Percentiles rank a stretch among this genome's conserved stretches.
Conservation (phyloP, 2,329 filamentous ascomycete genomes). For the Bipolaris gigantea region DNA sequence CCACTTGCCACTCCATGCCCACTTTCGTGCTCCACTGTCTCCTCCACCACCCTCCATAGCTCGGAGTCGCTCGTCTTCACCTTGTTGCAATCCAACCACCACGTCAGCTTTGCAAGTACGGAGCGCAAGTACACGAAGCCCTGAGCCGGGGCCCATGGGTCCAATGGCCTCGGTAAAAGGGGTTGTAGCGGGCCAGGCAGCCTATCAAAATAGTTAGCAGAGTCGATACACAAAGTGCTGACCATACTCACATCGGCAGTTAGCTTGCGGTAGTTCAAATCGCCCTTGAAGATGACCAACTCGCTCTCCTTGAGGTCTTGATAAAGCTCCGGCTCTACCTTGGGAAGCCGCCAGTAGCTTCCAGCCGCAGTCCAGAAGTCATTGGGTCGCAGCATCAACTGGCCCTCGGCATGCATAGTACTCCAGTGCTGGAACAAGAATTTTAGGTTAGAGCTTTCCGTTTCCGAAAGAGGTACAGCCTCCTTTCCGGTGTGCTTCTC, state of each 20-base stretch:
- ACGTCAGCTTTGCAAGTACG: slow-evolving; percentile 97
- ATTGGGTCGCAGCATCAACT: slow-evolving; percentile 81
- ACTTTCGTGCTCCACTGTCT: slow-evolving; percentile 71
- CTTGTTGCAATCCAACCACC: slow-evolving; percentile 81
- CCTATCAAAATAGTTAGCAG: slow-evolving; percentile 50
- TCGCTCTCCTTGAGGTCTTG: slow-evolving; percentile 81
- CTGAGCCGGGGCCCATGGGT: slow-evolving; percentile 77
- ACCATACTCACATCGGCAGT: slow-evolving; percentile 75
- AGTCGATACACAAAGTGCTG: not conserved
- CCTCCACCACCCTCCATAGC: slow-evolving; percentile 70
- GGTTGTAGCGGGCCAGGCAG: slow-evolving; percentile 82
- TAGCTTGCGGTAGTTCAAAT: slow-evolving; percentile 94
- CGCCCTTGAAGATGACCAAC: slow-evolving; percentile 94
- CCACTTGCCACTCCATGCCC: slow-evolving; percentile 97
- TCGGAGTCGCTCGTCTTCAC: slow-evolving; percentile 79
- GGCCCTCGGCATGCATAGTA: slow-evolving; percentile 76
- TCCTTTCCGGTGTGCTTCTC: slow-evolving; percentile 57
- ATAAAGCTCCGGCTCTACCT: slow-evolving; percentile 65
- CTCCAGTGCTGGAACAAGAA: slow-evolving; percentile 86
- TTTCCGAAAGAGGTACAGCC: slow-evolving; percentile 64
- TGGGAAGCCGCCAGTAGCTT: slow-evolving; percentile 85
- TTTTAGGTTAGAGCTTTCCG: slow-evolving; percentile 67
- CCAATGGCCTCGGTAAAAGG: slow-evolving; percentile 84
- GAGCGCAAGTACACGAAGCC: slow-evolving; percentile 80
- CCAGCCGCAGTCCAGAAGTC: slow-evolving; percentile 87